Percentiles rank a stretch among this genome's conserved stretches.
phyloP scores from a whole-genome alignment of 2,329 filamentous ascomycete genomes.

The Aspergillus vadensis region DNA sequence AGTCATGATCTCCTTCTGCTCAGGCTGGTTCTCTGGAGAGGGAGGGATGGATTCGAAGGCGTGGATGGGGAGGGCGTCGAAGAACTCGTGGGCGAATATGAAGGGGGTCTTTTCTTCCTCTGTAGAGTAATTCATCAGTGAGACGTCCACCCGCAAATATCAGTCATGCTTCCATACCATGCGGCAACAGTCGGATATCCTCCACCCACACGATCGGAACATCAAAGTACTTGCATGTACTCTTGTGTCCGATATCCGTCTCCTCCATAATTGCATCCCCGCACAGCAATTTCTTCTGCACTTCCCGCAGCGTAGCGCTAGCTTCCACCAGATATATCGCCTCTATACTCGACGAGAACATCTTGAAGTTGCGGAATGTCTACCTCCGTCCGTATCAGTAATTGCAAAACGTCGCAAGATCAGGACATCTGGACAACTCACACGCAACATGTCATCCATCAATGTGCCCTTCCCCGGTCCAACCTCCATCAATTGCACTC shows the following conservation, averaged over 20 bases:
- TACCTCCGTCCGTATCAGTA: constrained; percentile 38
- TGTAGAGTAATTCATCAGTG: constrained; percentile 28
- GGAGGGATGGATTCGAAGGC: constrained; percentile 77
- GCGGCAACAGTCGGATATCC: constrained; percentile 79
- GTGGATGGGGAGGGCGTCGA: constrained; percentile 95
- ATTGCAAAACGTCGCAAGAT: too few species aligned
- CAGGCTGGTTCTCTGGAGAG: constrained; percentile 45
- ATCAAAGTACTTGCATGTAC: constrained; percentile 72
- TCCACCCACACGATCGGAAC: constrained; percentile 88
- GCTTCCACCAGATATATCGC: constrained; percentile 94
- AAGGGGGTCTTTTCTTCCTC: constrained; percentile 76
- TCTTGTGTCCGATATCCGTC: constrained; percentile 71
- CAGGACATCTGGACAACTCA: constrained; percentile 48
- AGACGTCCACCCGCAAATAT: neutral
- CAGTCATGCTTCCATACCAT: constrained; percentile 50
- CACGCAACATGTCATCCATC: constrained; percentile 94
- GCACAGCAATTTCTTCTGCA: constrained; percentile 82
- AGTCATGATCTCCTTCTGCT: constrained; percentile 52
- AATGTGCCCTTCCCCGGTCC: constrained; percentile 91
- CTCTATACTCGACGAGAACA: constrained; percentile 74
- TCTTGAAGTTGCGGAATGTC: constrained; percentile 82
- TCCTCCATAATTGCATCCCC: constrained; percentile 69
- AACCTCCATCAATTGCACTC: constrained; percentile 88
- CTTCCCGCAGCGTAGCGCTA: constrained; percentile 72
- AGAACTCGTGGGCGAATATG: constrained; percentile 97